A percentile compares a stretch with the other conserved stretches of the same genome.
Evolutionary conservation across 169 alveolate species (phyloP).

Genomic region (Cytauxzoon felis): DNA sequence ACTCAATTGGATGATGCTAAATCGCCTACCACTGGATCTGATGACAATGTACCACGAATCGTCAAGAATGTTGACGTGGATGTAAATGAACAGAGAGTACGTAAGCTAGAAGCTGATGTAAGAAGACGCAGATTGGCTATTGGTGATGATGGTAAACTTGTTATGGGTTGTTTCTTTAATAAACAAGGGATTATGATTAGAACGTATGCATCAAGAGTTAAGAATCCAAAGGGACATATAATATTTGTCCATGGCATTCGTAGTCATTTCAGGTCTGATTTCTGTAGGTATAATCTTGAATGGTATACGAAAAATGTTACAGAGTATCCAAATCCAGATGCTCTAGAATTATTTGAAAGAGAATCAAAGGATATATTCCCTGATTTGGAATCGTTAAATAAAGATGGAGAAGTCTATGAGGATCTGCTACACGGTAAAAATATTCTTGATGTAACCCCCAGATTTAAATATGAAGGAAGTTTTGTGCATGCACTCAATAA

Average conservation of each 20-base stretch:
- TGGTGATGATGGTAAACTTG: constrained; percentile 23
- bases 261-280: constrained; percentile 65
- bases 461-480: constrained; percentile 59
- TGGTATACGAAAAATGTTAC: constrained; percentile 43
- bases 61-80: too few species aligned
- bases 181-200: constrained; percentile 54
- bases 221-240: constrained; percentile 56
- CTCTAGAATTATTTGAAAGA: constrained; percentile 6
- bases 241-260: constrained; percentile 66
- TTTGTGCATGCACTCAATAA: constrained; percentile 62
- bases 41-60: too few species aligned
- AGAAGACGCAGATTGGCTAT: too few species aligned
- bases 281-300: constrained; percentile 58
- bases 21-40: too few species aligned
- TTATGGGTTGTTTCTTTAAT: constrained; percentile 62
- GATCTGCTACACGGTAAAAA: constrained; percentile 28
- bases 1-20: too few species aligned
- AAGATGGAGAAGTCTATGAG: constrained; percentile 13
- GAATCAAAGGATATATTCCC: constrained; percentile 28
- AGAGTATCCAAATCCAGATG: constrained; percentile 20
- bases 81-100: too few species aligned
- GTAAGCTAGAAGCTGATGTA: too few species aligned
- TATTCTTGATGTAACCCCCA: constrained; percentile 45
- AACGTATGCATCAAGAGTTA: constrained; percentile 59
- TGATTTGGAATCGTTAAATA: constrained; percentile 14